phyloP scores from a whole-genome alignment of 352 stramenopile genomes.

The Saprolegnia diclina region DNA sequence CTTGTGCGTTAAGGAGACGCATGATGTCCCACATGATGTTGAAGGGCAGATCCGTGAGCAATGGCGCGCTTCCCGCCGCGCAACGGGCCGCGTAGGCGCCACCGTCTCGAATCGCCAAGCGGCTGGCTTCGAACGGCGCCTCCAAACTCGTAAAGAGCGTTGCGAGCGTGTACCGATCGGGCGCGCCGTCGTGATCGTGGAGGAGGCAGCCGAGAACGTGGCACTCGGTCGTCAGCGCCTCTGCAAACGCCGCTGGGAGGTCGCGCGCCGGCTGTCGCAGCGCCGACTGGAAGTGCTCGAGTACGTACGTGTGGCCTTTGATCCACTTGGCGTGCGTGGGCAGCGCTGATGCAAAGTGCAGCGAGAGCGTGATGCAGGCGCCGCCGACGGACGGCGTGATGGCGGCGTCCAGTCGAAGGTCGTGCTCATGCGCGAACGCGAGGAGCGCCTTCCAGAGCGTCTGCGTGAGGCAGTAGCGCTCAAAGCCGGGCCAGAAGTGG shows the following conservation, averaged over 20 bases:
- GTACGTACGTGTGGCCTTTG: constrained; percentile 6
- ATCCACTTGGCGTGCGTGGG: constrained; percentile 11
- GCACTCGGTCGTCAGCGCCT: constrained; percentile 3
- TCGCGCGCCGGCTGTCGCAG: background rate
- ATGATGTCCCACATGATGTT: constrained; percentile 53
- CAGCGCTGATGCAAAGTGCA: background rate
- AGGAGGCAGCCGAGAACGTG: constrained; percentile 25
- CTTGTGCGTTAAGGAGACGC: constrained; percentile 50
- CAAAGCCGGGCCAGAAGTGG: constrained; percentile 2
- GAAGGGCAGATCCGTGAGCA: constrained; percentile 63
- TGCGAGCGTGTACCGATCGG: constrained; percentile 30
- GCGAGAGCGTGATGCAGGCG: background rate
- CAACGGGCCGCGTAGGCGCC: constrained; percentile 52
- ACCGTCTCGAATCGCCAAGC: constrained; percentile 69
- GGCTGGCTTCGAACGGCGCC: constrained; percentile 45
- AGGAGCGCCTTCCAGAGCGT: constrained; percentile 13
- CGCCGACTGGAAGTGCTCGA: constrained; percentile 21
- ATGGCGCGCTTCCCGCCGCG: constrained; percentile 33
- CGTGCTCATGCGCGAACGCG: background rate
- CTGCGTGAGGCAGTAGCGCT: background rate
- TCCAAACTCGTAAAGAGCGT: constrained; percentile 64
- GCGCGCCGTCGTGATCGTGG: constrained; percentile 1
- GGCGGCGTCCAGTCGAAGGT: background rate
- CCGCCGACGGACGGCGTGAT: background rate
- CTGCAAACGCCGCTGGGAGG: background rate